Base-by-base conservation (phyloP, 2,329 filamentous ascomycete species). In the Lasiodiplodia hormozganensis region DNA sequence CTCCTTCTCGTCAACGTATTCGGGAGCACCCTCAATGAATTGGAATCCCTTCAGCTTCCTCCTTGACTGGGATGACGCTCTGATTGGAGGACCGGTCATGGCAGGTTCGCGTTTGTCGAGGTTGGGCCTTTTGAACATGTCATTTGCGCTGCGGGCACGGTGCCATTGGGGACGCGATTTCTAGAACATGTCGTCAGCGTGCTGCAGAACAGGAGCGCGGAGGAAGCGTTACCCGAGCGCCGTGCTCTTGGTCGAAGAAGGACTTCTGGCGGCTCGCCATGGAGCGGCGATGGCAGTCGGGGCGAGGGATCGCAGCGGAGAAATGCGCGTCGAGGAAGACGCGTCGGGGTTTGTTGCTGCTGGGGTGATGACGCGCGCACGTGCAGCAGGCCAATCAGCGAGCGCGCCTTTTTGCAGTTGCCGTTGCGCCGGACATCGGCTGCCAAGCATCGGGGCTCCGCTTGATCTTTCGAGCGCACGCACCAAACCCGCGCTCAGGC, bases 31-130 rank as follows among this genome's bases (percentile, higher is more conserved):
- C 64, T 82, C 76, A 70, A 81, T 75, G 73, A 86, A 87, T 72
- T 85, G 82, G 71, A 88, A 88, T 36, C 83, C 81, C 74, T 85
- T 84, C 67, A 88, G 78, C 76, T 87, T 88, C 4, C 82, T 81
- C 68, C 83, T 85, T 3, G 86, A 85, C 70, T 85, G 81, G 4
- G 82, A 80, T 12, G 85, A 87, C 8, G 86, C 82, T 66, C 83
- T 79, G 57, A 84, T 83, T 10, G 82, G 78, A 56, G 82, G 76
- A 12, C 75, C 75, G 11, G 76, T 74, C 49, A 74, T 76, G 69
- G 79, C 71, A 58, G 60, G 28, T 25, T 65, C 58, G 4, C 58
- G 58, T 56, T 38, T 68, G 23, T 68, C 56, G 31, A 43, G 31
- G 18, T 54, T 60, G 75, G 74, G 70, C 71, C 69, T 74, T 56